These are phyloP conservation scores for Saccharum spontaneum DNA, from an alignment of 176 grass and related monocot genomes.

Conservation along the genomic window DNA sequence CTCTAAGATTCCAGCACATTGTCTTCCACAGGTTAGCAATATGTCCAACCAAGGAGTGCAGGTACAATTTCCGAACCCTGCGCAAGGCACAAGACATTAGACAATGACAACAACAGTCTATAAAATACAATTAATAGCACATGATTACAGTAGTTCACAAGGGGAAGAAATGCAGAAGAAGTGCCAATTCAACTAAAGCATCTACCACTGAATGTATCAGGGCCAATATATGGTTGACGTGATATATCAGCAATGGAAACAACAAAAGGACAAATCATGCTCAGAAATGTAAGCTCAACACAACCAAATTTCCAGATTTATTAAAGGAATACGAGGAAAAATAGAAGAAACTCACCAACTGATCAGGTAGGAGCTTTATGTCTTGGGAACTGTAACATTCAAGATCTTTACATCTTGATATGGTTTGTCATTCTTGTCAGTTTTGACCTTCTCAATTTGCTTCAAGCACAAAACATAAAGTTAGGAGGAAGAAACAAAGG, in stretches of 20 bases:
- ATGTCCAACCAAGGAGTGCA: neutral
- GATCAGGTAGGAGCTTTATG: slow-evolving; percentile 35
- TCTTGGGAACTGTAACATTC: slow-evolving; percentile 96
- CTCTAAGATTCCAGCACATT: neutral
- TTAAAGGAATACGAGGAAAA: neutral
- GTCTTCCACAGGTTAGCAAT: neutral
- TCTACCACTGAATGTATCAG: neutral
- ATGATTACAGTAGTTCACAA: neutral
- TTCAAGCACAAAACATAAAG: slow-evolving; percentile 36
- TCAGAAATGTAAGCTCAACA: neutral
- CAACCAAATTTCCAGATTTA: neutral
- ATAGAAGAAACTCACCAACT: slow-evolving; percentile 12
- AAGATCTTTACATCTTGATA: slow-evolving; percentile 98
- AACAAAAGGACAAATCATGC: neutral
- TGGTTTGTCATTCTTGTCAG: slow-evolving; percentile 95
- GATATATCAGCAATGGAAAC: neutral
- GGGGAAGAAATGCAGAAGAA: neutral
- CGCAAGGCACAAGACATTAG: neutral
- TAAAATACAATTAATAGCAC: neutral
- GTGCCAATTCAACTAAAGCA: neutral
- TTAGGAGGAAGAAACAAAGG: slow-evolving; percentile 22
- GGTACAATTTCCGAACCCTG: slow-evolving; percentile 16
- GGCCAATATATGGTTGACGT: neutral
- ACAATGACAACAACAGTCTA: neutral
- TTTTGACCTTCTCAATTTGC: slow-evolving; percentile 96